Conservation (phyloP, 1,284 basidiomycete species). For the Hymenochaete sp. region DNA sequence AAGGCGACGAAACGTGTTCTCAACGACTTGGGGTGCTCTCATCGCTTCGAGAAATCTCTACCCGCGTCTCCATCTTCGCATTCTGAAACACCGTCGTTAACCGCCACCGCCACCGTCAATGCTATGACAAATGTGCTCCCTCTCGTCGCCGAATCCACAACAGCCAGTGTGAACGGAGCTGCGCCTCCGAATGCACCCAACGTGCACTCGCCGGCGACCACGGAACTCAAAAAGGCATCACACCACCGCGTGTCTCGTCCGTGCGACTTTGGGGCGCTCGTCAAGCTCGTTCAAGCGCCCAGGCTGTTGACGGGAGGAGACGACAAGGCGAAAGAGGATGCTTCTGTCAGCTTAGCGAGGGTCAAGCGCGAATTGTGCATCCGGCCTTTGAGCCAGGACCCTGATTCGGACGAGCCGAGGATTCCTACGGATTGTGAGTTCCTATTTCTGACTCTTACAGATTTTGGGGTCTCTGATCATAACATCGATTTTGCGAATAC, state of each 20-base stretch:
- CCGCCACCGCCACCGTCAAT: too few species aligned
- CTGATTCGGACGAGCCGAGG: slow-evolving; percentile 9
- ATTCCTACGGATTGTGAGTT: slow-evolving; percentile 8
- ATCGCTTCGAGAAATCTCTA: slow-evolving; percentile 3
- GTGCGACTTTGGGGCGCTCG: slow-evolving; percentile 13
- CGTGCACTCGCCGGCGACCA: not conserved
- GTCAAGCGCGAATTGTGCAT: slow-evolving; percentile 10
- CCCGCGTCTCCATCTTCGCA: too few species aligned
- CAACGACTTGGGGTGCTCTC: not conserved
- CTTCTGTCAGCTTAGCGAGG: slow-evolving; percentile 6
- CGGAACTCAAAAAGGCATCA: slow-evolving; percentile 8
- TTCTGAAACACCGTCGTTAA: too few species aligned
- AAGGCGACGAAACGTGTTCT: not conserved
- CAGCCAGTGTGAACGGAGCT: not conserved
- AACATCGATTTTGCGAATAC: too few species aligned
- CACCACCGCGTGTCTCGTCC: slow-evolving; percentile 1
- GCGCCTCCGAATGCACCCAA: not conserved
- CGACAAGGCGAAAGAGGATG: slow-evolving; percentile 1
- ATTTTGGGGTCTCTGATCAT: too few species aligned
- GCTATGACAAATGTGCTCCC: too few species aligned
- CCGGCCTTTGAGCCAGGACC: not conserved
- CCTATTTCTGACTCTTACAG: not conserved
- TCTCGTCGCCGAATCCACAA: too few species aligned
- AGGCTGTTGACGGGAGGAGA: not conserved
- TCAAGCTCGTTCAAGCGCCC: slow-evolving; percentile 1